Base-by-base conservation (phyloP, 441 rosid species). In the Eugenia klotzschiana region DNA sequence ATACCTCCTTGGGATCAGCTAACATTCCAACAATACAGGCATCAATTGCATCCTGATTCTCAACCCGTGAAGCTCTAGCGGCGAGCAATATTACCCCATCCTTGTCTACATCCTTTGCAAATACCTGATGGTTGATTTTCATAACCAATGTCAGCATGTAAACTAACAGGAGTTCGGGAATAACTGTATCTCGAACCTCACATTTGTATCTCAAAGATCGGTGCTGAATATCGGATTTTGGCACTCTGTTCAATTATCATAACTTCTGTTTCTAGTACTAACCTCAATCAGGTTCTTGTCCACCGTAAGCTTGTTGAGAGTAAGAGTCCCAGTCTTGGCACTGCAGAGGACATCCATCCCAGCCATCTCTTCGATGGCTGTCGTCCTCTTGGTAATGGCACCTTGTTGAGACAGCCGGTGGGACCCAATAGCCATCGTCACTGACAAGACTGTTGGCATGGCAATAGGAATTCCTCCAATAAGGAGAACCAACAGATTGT, bases 341-440 rank as follows among this genome's bases (percentile, higher is more conserved):
- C 96, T 92, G 56, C 96, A 93, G 18, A 93, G 90, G 40, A 93
- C 94, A 86, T 93, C 93, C 94, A 93, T 93, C 52, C 95, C 95
- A 55, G 95, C 94, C 94, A 93, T 89, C 81, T 93, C 95, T 81
- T 93, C 95, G 40, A 93, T 93, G 8, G 95, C 94, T 33, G 95
- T 93, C 95, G 92, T 93, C 83, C 95, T 89, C 88, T 93, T 93
- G 50, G 95, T 91, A 84, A 93, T 91, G 82, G 95, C 93, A 82
- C 95, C 95, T 88, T 93, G 95, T 81, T 91, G 86, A 2, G 95
- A 91, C 79, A 93, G 92, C 46, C 93, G 90, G 87, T 91, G 95
- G 73, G 95, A 93, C 5, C 94, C 95, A 81, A 93, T 93, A 27
- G 95, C 94, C 94, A 93, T 93, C 23, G 95, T 91, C 69, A 93